Evolutionary conservation across 306 rosid species (phyloP).

Genomic region (Psophocarpus tetragonolobus): DNA sequence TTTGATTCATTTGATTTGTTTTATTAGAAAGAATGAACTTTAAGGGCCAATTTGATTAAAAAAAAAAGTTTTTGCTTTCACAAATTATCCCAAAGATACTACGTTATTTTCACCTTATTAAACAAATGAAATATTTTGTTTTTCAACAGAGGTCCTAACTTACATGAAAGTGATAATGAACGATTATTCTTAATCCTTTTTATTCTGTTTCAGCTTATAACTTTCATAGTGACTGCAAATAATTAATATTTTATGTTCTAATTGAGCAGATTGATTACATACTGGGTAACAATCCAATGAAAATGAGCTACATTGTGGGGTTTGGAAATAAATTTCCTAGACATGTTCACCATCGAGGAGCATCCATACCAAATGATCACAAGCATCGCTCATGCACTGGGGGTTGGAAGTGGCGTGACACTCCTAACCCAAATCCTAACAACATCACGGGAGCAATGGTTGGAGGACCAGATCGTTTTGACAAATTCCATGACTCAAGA

Average conservation of each 20-base stretch:
- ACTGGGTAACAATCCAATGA: constrained; percentile 67
- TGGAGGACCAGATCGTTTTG: constrained; percentile 63
- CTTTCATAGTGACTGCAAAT: neutral
- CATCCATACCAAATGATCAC: constrained; percentile 58
- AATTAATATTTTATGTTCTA: neutral
- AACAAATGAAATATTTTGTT: too few species aligned
- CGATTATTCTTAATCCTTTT: neutral
- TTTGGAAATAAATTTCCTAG: constrained; percentile 55
- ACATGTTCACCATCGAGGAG: constrained; percentile 63
- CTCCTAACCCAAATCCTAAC: constrained; percentile 45
- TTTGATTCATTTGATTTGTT: neutral
- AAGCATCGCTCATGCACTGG: constrained; percentile 49
- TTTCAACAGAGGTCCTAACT: neutral
- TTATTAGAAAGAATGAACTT: neutral
- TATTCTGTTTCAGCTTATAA: neutral
- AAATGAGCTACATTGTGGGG: constrained; percentile 71
- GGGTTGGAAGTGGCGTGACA: constrained; percentile 61
- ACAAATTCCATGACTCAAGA: constrained; percentile 53
- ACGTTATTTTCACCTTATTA: neutral
- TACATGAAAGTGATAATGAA: neutral
- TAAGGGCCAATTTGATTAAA: neutral
- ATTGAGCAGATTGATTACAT: constrained; percentile 60
- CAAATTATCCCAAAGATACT: neutral
- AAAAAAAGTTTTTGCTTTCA: neutral
- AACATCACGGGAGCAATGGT: constrained; percentile 69